These are phyloP conservation scores for Globisporangium recalcitrans DNA, from an alignment of 352 stramenopile genomes.

Conservation along the genomic window DNA sequence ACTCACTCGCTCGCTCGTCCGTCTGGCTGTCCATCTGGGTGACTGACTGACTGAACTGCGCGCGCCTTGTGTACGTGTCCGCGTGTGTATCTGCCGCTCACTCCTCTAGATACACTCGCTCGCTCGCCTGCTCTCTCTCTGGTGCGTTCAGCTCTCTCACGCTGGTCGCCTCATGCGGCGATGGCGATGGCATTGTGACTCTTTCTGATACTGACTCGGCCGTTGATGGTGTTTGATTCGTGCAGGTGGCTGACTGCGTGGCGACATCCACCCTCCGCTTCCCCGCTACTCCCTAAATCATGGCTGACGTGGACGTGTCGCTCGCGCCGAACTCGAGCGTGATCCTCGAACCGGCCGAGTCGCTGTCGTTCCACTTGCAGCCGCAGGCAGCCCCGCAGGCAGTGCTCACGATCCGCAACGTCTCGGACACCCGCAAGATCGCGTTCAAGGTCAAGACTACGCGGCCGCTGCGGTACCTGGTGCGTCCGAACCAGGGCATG, in stretches of 20 bases:
- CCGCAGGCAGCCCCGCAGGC: slow-evolving; percentile 63
- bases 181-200: background rate
- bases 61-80: background rate
- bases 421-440: slow-evolving; percentile 74
- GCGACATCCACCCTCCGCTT: background rate
- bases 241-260: background rate
- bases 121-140: background rate
- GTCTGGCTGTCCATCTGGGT: background rate
- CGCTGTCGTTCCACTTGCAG: slow-evolving; percentile 67
- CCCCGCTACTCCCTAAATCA: slow-evolving; percentile 15
- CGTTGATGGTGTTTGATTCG: background rate
- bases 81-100: background rate
- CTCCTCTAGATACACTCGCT: background rate
- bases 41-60: background rate
- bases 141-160: background rate
- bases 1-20: too few species aligned
- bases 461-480: slow-evolving; percentile 83
- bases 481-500: slow-evolving; percentile 85
- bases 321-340: slow-evolving; percentile 71
- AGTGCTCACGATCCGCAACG: slow-evolving; percentile 81
- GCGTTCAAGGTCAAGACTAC: slow-evolving; percentile 90
- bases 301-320: slow-evolving; percentile 56
- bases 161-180: too few species aligned
- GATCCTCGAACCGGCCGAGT: slow-evolving; percentile 77
- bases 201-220: background rate